phyloP scores from a whole-genome alignment of 306 rosid genomes.

The Cotoneaster glaucophyllus region DNA sequence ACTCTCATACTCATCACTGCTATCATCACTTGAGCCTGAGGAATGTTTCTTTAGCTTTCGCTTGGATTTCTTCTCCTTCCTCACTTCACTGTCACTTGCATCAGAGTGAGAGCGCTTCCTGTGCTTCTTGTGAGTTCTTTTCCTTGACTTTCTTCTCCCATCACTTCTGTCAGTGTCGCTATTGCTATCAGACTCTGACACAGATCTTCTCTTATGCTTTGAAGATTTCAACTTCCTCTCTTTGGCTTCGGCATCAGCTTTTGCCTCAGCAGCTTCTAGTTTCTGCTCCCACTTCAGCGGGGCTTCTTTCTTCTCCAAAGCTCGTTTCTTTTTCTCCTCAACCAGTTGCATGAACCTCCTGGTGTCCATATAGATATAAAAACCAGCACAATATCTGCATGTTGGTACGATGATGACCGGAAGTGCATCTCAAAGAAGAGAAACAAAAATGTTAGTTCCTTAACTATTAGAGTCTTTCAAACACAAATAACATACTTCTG shows the following conservation, averaged over 20 bases:
- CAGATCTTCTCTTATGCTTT: constrained; percentile 56
- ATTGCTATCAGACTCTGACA: constrained; percentile 37
- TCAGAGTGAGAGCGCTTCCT: constrained; percentile 50
- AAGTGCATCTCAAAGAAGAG: constrained; percentile 99
- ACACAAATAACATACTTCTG: not conserved
- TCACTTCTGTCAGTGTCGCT: constrained; percentile 41
- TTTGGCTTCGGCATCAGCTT: constrained; percentile 70
- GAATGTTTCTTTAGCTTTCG: constrained; percentile 42
- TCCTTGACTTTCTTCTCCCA: constrained; percentile 41
- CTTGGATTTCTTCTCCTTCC: constrained; percentile 53
- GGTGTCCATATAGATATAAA: constrained; percentile 63
- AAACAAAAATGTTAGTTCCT: constrained; percentile 83
- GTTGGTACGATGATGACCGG: constrained; percentile 71
- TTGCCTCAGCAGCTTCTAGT: constrained; percentile 80
- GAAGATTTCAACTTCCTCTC: constrained; percentile 55
- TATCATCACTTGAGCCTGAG: constrained; percentile 40
- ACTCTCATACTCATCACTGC: constrained; percentile 41
- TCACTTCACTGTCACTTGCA: constrained; percentile 50
- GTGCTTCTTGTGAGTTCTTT: constrained; percentile 61
- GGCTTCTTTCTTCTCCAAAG: constrained; percentile 91
- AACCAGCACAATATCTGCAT: constrained; percentile 80
- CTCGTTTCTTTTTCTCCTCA: constrained; percentile 85
- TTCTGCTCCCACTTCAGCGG: constrained; percentile 94
- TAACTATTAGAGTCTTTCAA: constrained; percentile 15
- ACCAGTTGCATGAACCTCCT: constrained; percentile 80